Conservation (phyloP, 1,139 yeast species). For the Pichia sp. region DNA sequence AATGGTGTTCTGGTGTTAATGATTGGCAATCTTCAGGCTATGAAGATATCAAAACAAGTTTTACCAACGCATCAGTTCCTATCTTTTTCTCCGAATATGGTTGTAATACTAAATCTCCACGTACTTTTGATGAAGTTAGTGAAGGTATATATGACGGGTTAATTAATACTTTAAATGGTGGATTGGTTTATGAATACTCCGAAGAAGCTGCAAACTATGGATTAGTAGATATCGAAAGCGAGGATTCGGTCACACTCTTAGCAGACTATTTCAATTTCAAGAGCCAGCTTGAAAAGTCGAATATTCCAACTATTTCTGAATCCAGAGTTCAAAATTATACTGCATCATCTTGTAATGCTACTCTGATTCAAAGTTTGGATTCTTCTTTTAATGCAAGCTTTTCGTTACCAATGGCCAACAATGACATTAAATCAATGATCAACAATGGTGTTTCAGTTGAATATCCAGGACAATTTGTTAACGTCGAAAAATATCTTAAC, state of each 20-base stretch:
- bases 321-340: constrained; percentile 30
- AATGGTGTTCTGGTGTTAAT: constrained; percentile 78
- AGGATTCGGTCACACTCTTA: constrained; percentile 27
- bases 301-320: constrained; percentile 31
- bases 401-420: constrained; percentile 37
- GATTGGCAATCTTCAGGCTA: constrained; percentile 68
- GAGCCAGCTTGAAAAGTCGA: constrained; percentile 32
- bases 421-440: constrained; percentile 33
- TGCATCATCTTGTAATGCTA: constrained; percentile 48
- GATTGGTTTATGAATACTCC: constrained; percentile 70
- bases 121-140: constrained; percentile 66
- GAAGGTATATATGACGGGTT: constrained; percentile 47
- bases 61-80: constrained; percentile 63
- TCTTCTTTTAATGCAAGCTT: constrained; percentile 35
- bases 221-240: constrained; percentile 40
- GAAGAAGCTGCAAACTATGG: constrained; percentile 61
- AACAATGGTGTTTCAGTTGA: constrained; percentile 43
- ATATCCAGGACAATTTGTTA: constrained; percentile 41
- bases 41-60: constrained; percentile 48
- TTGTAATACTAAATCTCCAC: constrained; percentile 54
- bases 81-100: constrained; percentile 84
- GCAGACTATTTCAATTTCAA: constrained; percentile 52
- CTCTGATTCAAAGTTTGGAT: constrained; percentile 32
- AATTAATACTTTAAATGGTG: constrained; percentile 58
- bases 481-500: constrained; percentile 20